Base-by-base conservation (phyloP, 192 early-diverging fungal genomes). In the Spinellus fusiger region DNA sequence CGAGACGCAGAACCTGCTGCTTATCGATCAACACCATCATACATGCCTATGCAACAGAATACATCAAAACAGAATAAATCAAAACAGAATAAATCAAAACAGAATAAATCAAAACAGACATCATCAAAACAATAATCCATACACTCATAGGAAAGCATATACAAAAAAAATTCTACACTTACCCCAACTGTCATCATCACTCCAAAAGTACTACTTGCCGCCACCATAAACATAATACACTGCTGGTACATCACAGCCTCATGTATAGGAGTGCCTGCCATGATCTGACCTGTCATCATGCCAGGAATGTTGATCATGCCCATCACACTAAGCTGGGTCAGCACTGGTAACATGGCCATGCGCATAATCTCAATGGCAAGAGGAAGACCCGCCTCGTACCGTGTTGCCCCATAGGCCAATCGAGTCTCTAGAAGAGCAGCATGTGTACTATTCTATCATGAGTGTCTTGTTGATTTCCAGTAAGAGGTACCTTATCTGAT, bases 251-350 rank as follows among this genome's bases (percentile, higher is more conserved):
- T 76, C n/a, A 84, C 86, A 0, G 93, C 91, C 44, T 90, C 81
- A 59, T 83, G 78, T 27, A 92, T 85, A 7, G 84, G 77, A 0
- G 90, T 83, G 31, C 93, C 93, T n/a, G 87, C 89, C 50, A 95
- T 79, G 40, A 93, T 80, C 64, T 91, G 90, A 27, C 93, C 93
- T 0, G 86, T 90, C 93, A 94, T 92, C 75, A 89, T 79, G 4
- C 88, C 92, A 0, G 92, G 92, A 49, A 94, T 94, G 13, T 91
- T 89, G 29, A 94, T 88, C 51, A 94, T 69, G 8, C 90, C 93
- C 44, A 89, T 88, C 33, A 93, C 84, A 56, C 84, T 77, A 86
- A 93, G 88, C 23, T 82, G 79, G 60, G 90, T 90, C 23, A 95
- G 83, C 0, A 83, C 82, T 1, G 93, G 93, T 50, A 92, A 60